These are phyloP conservation scores for Volvariella surrecta DNA, from an alignment of 1,284 basidiomycete genomes.

Conservation along the genomic window DNA sequence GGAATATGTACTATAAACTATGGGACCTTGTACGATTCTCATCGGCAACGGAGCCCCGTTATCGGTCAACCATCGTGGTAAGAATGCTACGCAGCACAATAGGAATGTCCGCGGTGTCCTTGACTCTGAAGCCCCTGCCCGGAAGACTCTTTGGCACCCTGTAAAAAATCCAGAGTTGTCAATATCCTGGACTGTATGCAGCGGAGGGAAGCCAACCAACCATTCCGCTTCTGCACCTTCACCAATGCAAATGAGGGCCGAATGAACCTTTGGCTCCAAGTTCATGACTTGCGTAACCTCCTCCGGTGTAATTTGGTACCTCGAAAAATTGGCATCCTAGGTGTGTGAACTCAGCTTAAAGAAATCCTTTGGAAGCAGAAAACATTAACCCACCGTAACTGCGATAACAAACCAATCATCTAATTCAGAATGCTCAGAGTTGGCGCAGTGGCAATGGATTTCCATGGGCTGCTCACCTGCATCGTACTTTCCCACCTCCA, in stretches of 20 bases:
- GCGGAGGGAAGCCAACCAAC: constrained; percentile 26
- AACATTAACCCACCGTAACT: constrained; percentile 32
- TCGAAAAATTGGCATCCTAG: constrained; percentile 54
- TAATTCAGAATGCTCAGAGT: constrained; percentile 13
- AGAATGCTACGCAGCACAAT: constrained; percentile 40
- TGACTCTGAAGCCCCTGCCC: constrained; percentile 37
- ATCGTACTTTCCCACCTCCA: constrained; percentile 51
- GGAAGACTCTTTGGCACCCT: constrained; percentile 53
- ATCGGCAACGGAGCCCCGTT: not conserved
- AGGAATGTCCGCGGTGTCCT: constrained; percentile 43
- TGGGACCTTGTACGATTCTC: not conserved
- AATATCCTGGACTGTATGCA: not conserved
- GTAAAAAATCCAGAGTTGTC: constrained; percentile 2
- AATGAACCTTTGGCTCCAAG: constrained; percentile 53
- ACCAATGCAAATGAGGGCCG: constrained; percentile 61
- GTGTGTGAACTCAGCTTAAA: not conserved
- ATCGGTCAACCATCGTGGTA: constrained; percentile 39
- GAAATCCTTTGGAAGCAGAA: constrained; percentile 1
- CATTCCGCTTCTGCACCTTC: constrained; percentile 56
- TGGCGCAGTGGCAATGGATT: no score
- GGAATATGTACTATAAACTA: not conserved
- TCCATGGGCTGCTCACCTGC: constrained; percentile 36
- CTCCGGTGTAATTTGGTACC: constrained; percentile 55
- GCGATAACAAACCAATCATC: constrained; percentile 66
- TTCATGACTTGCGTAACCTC: constrained; percentile 49